A percentile compares a stretch with the other conserved stretches of the same genome.
Evolutionary conservation across 768 basidiomycete species (phyloP).

Genomic region (Calocera cornea): DNA sequence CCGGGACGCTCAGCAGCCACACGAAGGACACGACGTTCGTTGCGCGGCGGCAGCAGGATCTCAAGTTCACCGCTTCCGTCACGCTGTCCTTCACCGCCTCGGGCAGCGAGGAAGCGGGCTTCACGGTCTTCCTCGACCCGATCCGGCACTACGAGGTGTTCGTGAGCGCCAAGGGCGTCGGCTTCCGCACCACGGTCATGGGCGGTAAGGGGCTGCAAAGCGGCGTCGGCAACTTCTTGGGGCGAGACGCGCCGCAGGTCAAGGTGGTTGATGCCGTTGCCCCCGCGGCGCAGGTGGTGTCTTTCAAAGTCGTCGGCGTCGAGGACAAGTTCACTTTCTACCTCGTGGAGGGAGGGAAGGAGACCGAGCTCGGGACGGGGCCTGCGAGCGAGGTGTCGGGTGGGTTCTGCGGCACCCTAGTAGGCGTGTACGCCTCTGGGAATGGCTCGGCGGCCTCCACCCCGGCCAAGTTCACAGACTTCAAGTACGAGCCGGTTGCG

Average conservation of each 20-base stretch:
- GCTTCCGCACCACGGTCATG: neutral
- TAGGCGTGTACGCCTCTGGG: neutral
- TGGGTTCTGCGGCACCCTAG: neutral
- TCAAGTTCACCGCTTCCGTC: conserved; percentile 2
- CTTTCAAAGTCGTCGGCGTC: neutral
- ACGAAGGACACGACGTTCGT: neutral
- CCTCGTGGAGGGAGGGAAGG: neutral
- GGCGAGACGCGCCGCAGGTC: neutral
- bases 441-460: neutral
- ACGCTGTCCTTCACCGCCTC: neutral
- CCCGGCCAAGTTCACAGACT: neutral
- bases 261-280: neutral
- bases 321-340: conserved; percentile 2
- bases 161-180: neutral
- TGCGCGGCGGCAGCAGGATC: neutral
- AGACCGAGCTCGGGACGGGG: neutral
- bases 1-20: neutral
- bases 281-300: neutral
- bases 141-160: neutral
- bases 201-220: neutral
- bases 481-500: conserved; percentile 1
- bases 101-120: neutral
- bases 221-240: neutral
- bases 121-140: conserved; percentile 2
- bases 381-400: neutral